Evolutionary conservation across 805 yeast genomes (phyloP), one percentile per base, ranked within the genome.

Genomic region (Saccharomycopsis synnaedendra): DNA sequence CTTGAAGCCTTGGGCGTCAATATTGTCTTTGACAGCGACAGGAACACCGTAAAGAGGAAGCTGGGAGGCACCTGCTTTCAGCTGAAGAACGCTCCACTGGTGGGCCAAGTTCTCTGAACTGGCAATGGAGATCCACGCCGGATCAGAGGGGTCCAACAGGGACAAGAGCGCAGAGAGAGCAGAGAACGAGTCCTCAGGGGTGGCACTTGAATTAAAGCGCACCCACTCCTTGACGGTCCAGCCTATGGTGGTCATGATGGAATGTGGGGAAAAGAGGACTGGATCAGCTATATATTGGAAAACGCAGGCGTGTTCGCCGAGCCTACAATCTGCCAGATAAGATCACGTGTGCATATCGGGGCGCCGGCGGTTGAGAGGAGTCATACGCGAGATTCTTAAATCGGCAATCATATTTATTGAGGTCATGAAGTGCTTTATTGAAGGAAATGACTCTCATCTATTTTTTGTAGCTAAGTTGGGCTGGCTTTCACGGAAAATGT

Each of bases 31-130:
- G 42, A 90, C 77, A 10, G 96, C 98, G 41, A 87, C 75, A 1
- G 98, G 98, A 3, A 93, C 97, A 63, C 97, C 97, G 60, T 80
- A 90, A 31, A 90, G 71, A 10, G 87, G 85, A 39, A 85, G 64
- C 0, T 60, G 50, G n/a, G 59, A 54, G 57, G 76, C 82, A 60
- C 77, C 61, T 27, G 74, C 65, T 58, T 73, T 75, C 10, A 85
- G 73, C 59, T 82, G 86, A 41, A 89, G 67, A 37, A 79, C 75
- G 44, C 72, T 71, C 88, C 95, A 86, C 64, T 90, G 97, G 55
- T 80, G 83, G 38, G 60, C 56, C 44, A 90, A 64, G 55, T 76
- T 75, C n/a, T 76, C 82, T 32, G 66, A 64, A 3, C 84, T 59
- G 3, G 84, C 82, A 28, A 87, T 61, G 4, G 95, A 78, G 58